Percentiles rank a stretch among this genome's conserved stretches.
These are phyloP conservation scores for Larix kaempferi DNA, from an alignment of 75 land plant species.

Conservation along the genomic window DNA sequence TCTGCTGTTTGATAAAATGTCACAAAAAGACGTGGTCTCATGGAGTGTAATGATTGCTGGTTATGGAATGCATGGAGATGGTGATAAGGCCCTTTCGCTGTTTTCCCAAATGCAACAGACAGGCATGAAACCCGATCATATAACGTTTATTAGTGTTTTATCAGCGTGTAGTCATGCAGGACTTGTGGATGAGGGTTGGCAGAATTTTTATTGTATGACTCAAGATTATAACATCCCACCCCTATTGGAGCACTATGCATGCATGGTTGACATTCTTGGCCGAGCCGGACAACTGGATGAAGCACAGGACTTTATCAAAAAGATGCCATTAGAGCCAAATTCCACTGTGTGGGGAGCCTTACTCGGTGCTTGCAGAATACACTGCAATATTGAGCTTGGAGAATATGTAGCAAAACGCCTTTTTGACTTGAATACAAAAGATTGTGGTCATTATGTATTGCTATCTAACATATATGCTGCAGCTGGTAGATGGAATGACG, in stretches of 20 bases:
- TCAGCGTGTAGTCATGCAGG: slow-evolving; percentile 27
- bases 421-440: slow-evolving; percentile 9
- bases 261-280: slow-evolving; percentile 31
- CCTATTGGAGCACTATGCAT: slow-evolving; percentile 12
- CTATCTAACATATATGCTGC: slow-evolving; percentile 23
- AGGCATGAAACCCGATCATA: slow-evolving; percentile 17
- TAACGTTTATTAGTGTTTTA: slow-evolving; percentile 21
- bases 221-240: slow-evolving; percentile 4
- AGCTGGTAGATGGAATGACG: slow-evolving; percentile 12
- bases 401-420: slow-evolving; percentile 4
- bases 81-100: slow-evolving; percentile 15
- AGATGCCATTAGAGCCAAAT: neutral
- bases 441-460: slow-evolving; percentile 12
- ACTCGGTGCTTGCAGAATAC: slow-evolving; percentile 17
- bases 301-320: slow-evolving; percentile 15
- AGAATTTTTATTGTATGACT: slow-evolving; percentile 16
- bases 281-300: slow-evolving; percentile 20
- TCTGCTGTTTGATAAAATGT: slow-evolving; percentile 15
- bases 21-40: slow-evolving; percentile 12
- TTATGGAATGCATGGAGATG: slow-evolving; percentile 17
- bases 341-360: slow-evolving; percentile 17
- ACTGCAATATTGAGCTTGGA: slow-evolving; percentile 7
- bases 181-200: slow-evolving; percentile 13
- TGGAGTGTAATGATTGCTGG: slow-evolving; percentile 31
- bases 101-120: slow-evolving; percentile 17